These are phyloP conservation scores for Scutellaria baicalensis DNA, from an alignment of 257 asterid genomes.

Conservation along the genomic window DNA sequence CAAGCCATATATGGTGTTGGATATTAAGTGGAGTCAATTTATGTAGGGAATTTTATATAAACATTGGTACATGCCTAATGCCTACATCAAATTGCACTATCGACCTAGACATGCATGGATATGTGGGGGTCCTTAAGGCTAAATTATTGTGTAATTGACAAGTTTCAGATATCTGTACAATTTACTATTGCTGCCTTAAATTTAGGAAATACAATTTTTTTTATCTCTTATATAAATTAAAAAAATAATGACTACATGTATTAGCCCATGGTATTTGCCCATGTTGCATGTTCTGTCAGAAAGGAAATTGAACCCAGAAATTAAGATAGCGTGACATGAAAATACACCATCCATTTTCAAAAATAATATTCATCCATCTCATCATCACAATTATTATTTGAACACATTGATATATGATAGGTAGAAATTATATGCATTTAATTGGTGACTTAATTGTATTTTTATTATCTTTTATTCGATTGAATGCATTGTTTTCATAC, in stretches of 20 bases:
- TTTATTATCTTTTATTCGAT: too few relatives aligned
- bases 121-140: slow-evolving; percentile 1
- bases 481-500: too few relatives aligned
- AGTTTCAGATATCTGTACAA: not conserved
- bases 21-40: too few relatives aligned
- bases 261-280: not conserved
- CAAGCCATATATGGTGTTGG: too few relatives aligned
- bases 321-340: slow-evolving; percentile 15
- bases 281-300: slow-evolving; percentile 9
- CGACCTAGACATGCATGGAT: not conserved
- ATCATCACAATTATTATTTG: too few relatives aligned
- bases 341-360: not conserved
- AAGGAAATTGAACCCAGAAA: not conserved
- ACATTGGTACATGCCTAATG: not conserved
- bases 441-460: too few relatives aligned
- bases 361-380: too few relatives aligned
- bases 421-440: too few relatives aligned
- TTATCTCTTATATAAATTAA: not conserved
- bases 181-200: not conserved
- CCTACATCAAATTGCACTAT: not conserved
- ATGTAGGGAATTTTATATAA: too few relatives aligned
- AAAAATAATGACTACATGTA: not conserved
- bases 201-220: slow-evolving; percentile 5
- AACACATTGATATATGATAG: too few relatives aligned
- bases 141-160: slow-evolving; percentile 2